These are phyloP conservation scores for Bryoglossum gracile DNA, from an alignment of 495 filamentous ascomycete genomes.

Conservation along the genomic window DNA sequence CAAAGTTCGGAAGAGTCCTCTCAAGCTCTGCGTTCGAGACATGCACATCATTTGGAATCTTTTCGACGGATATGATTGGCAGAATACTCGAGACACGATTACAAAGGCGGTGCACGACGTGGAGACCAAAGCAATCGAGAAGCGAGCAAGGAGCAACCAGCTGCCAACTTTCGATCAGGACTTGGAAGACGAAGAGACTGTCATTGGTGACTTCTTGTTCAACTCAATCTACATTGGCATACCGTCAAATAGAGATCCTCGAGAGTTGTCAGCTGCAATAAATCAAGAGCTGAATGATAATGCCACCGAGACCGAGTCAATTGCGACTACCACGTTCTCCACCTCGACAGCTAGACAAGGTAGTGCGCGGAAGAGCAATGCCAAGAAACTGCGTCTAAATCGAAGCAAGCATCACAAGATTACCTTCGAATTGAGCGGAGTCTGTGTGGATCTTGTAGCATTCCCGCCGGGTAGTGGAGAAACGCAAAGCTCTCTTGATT, in stretches of 20 bases:
- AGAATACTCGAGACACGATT: constrained; percentile 75
- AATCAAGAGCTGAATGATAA: constrained; percentile 82
- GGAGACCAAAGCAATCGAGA: constrained; percentile 71
- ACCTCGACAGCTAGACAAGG: constrained; percentile 49
- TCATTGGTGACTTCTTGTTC: constrained; percentile 93
- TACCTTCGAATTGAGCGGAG: constrained; percentile 83
- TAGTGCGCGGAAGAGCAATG: constrained; percentile 35
- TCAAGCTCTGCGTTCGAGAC: constrained; percentile 72
- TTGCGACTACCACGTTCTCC: constrained; percentile 64
- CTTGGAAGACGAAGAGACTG: constrained; percentile 62
- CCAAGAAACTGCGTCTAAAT: constrained; percentile 62
- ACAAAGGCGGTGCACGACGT: constrained; percentile 80
- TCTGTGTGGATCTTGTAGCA: constrained; percentile 75
- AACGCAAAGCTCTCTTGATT: constrained; percentile 77
- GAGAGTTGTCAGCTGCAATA: constrained; percentile 72
- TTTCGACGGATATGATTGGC: constrained; percentile 98
- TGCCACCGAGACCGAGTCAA: constrained; percentile 79
- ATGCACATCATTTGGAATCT: constrained; percentile 96
- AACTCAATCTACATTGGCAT: constrained; percentile 98
- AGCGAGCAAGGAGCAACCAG: constrained; percentile 38
- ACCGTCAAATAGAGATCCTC: constrained; percentile 74
- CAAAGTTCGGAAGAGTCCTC: constrained; percentile 59
- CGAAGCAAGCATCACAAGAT: constrained; percentile 91
- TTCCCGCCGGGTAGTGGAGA: constrained; percentile 74
- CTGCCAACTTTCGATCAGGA: constrained; percentile 41